A percentile compares a stretch with the other conserved stretches of the same genome.
These are phyloP conservation scores for Alloascoidea hylecoeti DNA, from an alignment of 805 yeast genomes.

Conservation along the genomic window DNA sequence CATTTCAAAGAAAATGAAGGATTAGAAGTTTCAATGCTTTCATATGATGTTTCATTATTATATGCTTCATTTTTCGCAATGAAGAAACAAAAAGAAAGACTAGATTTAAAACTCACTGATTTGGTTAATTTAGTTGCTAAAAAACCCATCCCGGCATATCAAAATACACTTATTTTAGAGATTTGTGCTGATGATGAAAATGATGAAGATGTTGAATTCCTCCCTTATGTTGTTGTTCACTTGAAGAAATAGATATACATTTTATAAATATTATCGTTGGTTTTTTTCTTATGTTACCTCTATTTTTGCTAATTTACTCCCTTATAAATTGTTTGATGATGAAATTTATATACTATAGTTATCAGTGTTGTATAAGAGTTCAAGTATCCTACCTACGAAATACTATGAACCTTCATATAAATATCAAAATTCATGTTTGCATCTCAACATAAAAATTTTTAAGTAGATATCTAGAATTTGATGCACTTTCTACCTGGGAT, in stretches of 20 bases:
- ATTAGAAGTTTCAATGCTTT: conserved; percentile 78
- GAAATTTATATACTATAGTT: no score
- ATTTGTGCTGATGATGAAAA: conserved; percentile 83
- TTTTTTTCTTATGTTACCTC: no score
- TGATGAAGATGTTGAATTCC: conserved; percentile 85
- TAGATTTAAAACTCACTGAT: conserved; percentile 50
- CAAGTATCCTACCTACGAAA: no score
- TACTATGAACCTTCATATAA: no score
- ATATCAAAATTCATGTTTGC: no score
- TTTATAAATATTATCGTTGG: no score
- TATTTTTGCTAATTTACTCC: no score
- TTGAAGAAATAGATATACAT: conserved; percentile 15
- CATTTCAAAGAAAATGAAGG: conserved; percentile 75
- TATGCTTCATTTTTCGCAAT: conserved; percentile 93
- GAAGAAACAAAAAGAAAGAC: conserved; percentile 72
- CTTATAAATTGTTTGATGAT: no score
- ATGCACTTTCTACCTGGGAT: no score
- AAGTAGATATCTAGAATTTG: no score
- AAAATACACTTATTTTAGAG: conserved; percentile 71
- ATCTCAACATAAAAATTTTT: no score
- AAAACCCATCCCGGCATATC: conserved; percentile 63
- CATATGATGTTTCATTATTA: conserved; percentile 77
- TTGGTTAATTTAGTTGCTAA: conserved; percentile 77
- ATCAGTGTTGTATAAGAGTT: no score
- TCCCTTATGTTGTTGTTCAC: conserved; percentile 70